Evolutionary conservation across 2,329 filamentous ascomycete species (phyloP).

Genomic region (Microcyclospora pomicola): DNA sequence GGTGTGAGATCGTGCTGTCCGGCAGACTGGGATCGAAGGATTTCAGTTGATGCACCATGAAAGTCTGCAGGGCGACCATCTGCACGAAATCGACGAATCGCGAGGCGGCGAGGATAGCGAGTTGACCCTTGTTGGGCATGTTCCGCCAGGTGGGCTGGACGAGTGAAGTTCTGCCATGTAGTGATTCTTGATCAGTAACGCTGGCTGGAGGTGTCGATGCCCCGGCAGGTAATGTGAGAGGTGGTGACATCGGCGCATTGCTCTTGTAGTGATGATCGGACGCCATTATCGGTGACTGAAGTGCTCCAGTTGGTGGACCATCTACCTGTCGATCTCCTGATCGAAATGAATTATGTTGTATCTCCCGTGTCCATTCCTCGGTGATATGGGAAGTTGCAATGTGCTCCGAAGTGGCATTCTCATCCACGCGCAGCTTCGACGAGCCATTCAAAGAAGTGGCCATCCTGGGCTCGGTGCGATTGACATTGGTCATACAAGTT

Average conservation of each 20-base stretch:
- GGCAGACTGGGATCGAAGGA: slow-evolving; percentile 30
- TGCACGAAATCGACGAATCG: slow-evolving; percentile 33
- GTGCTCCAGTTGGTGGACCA: too few species aligned
- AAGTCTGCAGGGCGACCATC: slow-evolving; percentile 31
- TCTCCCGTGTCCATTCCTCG: too few species aligned
- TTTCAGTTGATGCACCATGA: slow-evolving; percentile 31
- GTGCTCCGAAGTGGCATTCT: too few species aligned
- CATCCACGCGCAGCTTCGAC: too few species aligned
- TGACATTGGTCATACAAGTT: too few species aligned
- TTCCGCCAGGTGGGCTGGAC: slow-evolving; percentile 25
- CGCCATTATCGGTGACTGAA: too few species aligned
- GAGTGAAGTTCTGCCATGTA: slow-evolving; percentile 9
- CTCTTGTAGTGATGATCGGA: too few species aligned
- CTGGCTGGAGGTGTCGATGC: slow-evolving; percentile 7
- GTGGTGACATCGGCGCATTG: slow-evolving; percentile 2
- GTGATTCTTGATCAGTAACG: not conserved
- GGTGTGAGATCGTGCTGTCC: slow-evolving; percentile 32
- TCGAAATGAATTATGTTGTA: too few species aligned
- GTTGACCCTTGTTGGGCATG: slow-evolving; percentile 28
- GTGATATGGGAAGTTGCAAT: too few species aligned
- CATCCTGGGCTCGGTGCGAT: too few species aligned
- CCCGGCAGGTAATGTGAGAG: slow-evolving; percentile 7
- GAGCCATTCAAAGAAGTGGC: too few species aligned
- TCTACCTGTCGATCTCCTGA: too few species aligned
- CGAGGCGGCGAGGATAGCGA: slow-evolving; percentile 26